Evolutionary conservation across 1,284 basidiomycete species (phyloP).

Genomic region (Naganishia sp.): DNA sequence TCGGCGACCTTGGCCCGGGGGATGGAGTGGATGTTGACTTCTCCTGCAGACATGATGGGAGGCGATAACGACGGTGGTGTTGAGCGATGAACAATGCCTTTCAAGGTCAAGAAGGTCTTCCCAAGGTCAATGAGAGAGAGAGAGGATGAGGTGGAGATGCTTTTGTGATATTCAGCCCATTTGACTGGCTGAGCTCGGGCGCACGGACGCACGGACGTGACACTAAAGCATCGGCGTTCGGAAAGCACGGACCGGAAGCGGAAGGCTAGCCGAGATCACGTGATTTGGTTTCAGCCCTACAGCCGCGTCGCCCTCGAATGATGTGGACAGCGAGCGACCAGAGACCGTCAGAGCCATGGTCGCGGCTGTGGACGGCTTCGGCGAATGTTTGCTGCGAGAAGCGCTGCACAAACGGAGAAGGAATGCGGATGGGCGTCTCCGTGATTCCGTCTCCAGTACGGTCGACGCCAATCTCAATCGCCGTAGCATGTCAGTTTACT

Average conservation of each 20-base stretch:
- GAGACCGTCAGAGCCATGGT: no score
- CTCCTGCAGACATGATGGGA: conserved; percentile 32
- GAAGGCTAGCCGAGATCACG: no score
- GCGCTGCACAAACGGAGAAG: no score
- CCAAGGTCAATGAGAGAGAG: background rate
- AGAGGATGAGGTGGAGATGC: background rate
- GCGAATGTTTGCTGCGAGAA: background rate
- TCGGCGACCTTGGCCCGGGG: conserved; percentile 21
- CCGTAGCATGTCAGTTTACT: no score
- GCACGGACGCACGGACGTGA: background rate
- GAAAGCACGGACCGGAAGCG: background rate
- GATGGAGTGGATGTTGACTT: conserved; percentile 30
- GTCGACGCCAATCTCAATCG: no score
- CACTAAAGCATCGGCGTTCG: conserved; percentile 2
- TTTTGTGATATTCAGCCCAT: background rate
- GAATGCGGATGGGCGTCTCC: no score
- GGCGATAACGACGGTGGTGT: background rate
- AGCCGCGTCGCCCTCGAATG: no score
- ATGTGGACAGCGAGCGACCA: no score
- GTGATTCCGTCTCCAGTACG: no score
- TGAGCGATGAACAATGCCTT: background rate
- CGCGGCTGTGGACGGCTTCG: background rate
- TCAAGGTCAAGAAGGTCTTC: background rate
- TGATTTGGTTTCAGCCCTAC: no score
- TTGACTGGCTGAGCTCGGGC: conserved; percentile 7